A percentile compares a stretch with the other conserved stretches of the same genome.
Evolutionary conservation across 371 early-diverging fungal genomes (phyloP).

Genomic region (Lichtheimia corymbifera): DNA sequence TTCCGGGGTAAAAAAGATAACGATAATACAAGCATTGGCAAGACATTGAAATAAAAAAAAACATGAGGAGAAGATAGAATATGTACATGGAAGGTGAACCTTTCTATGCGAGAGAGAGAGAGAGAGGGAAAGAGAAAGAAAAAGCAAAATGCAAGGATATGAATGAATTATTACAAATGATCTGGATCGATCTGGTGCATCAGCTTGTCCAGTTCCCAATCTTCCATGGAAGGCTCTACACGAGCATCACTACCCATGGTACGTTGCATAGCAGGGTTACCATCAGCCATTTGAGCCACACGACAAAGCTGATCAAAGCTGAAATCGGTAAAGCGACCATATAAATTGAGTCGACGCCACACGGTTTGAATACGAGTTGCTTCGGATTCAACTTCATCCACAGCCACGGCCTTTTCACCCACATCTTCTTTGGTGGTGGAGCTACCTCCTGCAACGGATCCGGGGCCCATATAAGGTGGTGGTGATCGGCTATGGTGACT

Average conservation of each 20-base stretch:
- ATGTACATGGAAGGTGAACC: background rate
- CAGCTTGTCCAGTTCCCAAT: constrained; percentile 29
- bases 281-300: constrained; percentile 17
- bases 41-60: background rate
- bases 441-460: background rate
- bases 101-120: background rate
- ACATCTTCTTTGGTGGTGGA: background rate
- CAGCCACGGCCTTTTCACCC: constrained; percentile 4
- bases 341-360: constrained; percentile 18
- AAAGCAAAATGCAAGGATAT: constrained; percentile 2
- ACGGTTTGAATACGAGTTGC: constrained; percentile 9
- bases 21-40: background rate
- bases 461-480: background rate
- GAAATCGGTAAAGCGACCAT: constrained; percentile 20
- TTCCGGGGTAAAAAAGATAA: background rate
- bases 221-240: constrained; percentile 15
- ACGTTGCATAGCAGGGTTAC: background rate
- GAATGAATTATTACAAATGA: constrained; percentile 10
- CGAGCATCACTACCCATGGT: constrained; percentile 2
- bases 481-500: constrained; percentile 1
- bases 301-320: constrained; percentile 15
- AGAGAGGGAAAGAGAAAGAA: background rate
- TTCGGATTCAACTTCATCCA: constrained; percentile 4
- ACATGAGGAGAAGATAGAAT: background rate
- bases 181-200: constrained; percentile 20